A percentile compares a stretch with the other conserved stretches of the same genome.
Conservation (phyloP, 306 rosid species). For the Malus domestica region DNA sequence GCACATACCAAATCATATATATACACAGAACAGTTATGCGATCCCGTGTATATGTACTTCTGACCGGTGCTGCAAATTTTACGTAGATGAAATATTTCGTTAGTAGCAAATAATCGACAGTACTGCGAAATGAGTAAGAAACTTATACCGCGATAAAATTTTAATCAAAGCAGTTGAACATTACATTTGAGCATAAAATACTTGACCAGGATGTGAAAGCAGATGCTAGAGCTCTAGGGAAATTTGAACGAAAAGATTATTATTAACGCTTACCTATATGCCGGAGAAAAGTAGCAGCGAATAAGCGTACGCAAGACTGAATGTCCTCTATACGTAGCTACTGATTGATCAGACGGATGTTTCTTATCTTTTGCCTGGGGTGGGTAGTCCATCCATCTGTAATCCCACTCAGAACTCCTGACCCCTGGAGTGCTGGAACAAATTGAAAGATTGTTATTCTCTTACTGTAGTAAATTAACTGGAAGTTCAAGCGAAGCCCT, state of each 20-base stretch:
- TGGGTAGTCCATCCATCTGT: slow-evolving; percentile 89
- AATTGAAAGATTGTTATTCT: neutral
- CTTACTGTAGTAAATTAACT: neutral
- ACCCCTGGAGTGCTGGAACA: slow-evolving; percentile 35
- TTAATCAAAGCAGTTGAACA: neutral
- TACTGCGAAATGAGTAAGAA: neutral
- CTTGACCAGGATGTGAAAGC: neutral
- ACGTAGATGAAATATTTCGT: neutral
- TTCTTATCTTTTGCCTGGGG: slow-evolving; percentile 39
- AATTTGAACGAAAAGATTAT: neutral
- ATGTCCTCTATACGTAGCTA: slow-evolving; percentile 80
- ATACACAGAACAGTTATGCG: slow-evolving; percentile 61
- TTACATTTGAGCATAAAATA: neutral
- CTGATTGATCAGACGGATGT: slow-evolving; percentile 66
- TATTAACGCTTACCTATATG: slow-evolving; percentile 48
- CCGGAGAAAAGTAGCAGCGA: slow-evolving; percentile 83
- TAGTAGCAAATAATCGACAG: neutral
- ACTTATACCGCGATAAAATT: neutral
- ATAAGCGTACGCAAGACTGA: slow-evolving; percentile 72
- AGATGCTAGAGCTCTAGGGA: neutral
- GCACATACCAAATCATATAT: slow-evolving; percentile 85
- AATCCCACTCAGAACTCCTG: slow-evolving; percentile 67
- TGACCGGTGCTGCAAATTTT: slow-evolving; percentile 82
- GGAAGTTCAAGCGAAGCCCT: neutral
- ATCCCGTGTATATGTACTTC: slow-evolving; percentile 90